Evolutionary conservation across 169 alveolate species (phyloP).

Genomic region (Eimeria necatrix): DNA sequence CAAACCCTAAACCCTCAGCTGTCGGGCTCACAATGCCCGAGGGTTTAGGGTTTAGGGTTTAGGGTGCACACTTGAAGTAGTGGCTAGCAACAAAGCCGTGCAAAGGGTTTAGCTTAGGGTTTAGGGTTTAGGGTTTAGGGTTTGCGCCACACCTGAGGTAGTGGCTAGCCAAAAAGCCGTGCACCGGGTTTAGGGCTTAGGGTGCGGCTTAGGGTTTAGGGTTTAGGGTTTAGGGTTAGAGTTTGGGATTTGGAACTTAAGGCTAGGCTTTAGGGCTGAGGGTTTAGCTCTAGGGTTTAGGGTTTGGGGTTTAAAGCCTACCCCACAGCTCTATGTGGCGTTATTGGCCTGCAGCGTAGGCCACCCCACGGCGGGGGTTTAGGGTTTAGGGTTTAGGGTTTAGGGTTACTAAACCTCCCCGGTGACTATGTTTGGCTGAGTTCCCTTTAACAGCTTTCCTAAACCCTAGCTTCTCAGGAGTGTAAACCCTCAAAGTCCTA

Average conservation of each 20-base stretch:
- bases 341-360: too few species aligned
- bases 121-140: not conserved
- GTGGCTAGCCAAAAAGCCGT: too few species aligned
- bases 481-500: not conserved
- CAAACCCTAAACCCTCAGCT: not conserved
- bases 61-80: not conserved
- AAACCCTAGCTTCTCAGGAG: too few species aligned
- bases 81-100: not conserved
- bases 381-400: conserved; percentile 10
- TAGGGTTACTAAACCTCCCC: not conserved
- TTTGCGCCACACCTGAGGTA: too few species aligned
- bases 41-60: conserved; percentile 44
- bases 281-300: not conserved
- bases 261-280: not conserved
- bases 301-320: not conserved
- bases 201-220: not conserved
- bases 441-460: not conserved
- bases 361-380: not conserved
- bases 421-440: not conserved
- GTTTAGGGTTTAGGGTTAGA: not conserved
- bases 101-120: not conserved
- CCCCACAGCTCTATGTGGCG: too few species aligned
- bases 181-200: not conserved
- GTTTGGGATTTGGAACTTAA: not conserved
- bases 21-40: not conserved